Evolutionary conservation across 441 rosid species (phyloP), one percentile per base, ranked within the genome.

Genomic region (Viola pubescens): DNA sequence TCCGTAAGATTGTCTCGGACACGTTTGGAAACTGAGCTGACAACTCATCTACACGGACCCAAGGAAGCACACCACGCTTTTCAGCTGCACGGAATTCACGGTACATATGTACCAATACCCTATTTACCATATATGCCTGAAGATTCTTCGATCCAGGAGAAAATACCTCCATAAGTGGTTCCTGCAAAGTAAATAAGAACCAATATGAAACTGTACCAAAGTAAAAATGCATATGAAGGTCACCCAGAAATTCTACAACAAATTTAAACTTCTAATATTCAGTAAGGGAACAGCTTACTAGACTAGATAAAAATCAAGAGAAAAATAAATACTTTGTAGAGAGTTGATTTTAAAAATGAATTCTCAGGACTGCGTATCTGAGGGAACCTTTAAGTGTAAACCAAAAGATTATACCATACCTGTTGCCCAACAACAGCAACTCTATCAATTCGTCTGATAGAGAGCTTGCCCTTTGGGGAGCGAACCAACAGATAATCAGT

Each of bases 401-500:
- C 2, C 56, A 44, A 5, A 53, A 10, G 34, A 46, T 48, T 40
- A 53, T 55, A 64, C 69, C 87, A 76, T 64, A 94, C 98, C 97
- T 94, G 97, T 70, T 94, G 98, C 43, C 98, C 98, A 8, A 91
- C 96, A 68, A 79, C 92, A 73, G 81, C 83, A 66, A 94, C 80
- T 82, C 80, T 88, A 79, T 94, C 96, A 48, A 94, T 89, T 64
- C 99, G 96, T 72, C 99, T 80, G 53, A 91, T 71, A 37, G 97
- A 88, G 68, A 94, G 91, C 76, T 94, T 94, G 72, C 99, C 99
- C 61, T 94, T 94, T 12, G 98, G 81, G 49, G 99, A 88, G 52
- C 98, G 89, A 69, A 94, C 81, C 84, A 94, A 78, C 73, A 94
- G 73, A 75, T 80, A 94, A 74, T 94, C 97, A 46, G 98, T 88